Evolutionary conservation across 129 eudicot species (phyloP).

Genomic region (Oenanthe sinensis): DNA sequence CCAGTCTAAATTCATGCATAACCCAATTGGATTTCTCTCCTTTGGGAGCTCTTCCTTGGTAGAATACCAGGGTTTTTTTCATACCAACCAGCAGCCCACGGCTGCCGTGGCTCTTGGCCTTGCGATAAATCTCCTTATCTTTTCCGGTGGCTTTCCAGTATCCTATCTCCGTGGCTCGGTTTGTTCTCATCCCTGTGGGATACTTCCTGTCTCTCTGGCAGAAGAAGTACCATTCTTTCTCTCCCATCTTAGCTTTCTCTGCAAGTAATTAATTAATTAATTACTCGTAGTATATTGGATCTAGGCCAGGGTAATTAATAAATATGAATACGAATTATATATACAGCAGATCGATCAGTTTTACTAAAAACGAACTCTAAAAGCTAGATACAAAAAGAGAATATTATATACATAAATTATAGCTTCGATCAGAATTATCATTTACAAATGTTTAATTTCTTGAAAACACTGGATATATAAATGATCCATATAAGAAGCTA

Average conservation of each 20-base stretch:
- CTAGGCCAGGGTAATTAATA: too few relatives aligned
- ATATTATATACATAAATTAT: too few relatives aligned
- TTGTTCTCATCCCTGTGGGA: conserved; percentile 92
- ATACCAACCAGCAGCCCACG: conserved; percentile 42
- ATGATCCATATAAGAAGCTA: too few relatives aligned
- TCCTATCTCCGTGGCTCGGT: conserved; percentile 72
- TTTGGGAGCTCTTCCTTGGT: conserved; percentile 87
- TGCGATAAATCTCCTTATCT: conserved; percentile 58
- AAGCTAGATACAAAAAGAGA: too few relatives aligned
- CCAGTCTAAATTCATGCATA: conserved; percentile 80
- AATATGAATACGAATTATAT: too few relatives aligned
- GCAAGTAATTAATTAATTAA: conserved; percentile 7
- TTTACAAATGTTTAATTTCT: too few relatives aligned
- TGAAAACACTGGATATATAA: too few relatives aligned
- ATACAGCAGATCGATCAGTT: too few relatives aligned
- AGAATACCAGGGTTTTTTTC: conserved; percentile 87
- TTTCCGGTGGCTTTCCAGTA: conserved; percentile 95
- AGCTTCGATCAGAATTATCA: too few relatives aligned
- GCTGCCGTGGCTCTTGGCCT: conserved; percentile 20
- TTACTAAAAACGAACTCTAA: too few relatives aligned
- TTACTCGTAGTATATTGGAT: too few relatives aligned
- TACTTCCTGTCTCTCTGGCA: conserved; percentile 77
- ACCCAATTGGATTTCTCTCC: conserved; percentile 89
- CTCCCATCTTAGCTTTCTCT: conserved; percentile 87
- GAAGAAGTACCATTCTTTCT: conserved; percentile 77